Percentiles rank a stretch among this genome's conserved stretches.
These are phyloP conservation scores for Blastobotrys serpentis DNA, from an alignment of 1,139 yeast species.

Conservation along the genomic window DNA sequence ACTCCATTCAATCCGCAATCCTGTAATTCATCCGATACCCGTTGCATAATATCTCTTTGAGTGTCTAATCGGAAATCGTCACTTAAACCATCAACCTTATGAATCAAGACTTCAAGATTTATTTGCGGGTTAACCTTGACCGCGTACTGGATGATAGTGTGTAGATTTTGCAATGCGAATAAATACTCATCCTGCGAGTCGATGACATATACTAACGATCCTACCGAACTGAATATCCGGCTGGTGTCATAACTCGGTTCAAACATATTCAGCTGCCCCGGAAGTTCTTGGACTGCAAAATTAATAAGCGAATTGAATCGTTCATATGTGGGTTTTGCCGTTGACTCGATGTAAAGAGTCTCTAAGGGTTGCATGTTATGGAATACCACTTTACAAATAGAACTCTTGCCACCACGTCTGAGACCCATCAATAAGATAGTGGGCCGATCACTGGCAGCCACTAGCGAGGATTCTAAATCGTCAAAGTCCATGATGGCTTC, in stretches of 20 bases:
- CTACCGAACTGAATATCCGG: conserved; percentile 73
- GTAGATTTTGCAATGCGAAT: conserved; percentile 84
- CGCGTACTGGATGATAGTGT: conserved; percentile 86
- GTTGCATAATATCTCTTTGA: conserved; percentile 92
- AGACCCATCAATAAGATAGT: conserved; percentile 73
- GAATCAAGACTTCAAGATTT: conserved; percentile 88
- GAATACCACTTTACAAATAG: conserved; percentile 91
- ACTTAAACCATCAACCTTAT: conserved; percentile 90
- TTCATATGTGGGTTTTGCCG: conserved; percentile 74
- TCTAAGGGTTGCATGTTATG: conserved; percentile 97
- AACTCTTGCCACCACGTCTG: conserved; percentile 76
- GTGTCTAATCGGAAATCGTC: conserved; percentile 94
- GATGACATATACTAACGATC: conserved; percentile 92
- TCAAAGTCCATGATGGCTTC: conserved; percentile 21
- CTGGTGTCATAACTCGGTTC: conserved; percentile 77
- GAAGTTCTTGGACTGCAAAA: conserved; percentile 90
- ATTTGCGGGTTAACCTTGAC: conserved; percentile 81
- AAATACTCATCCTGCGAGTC: conserved; percentile 90
- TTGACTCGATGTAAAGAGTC: conserved; percentile 84
- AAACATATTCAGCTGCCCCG: conserved; percentile 88
- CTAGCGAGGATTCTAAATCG: conserved; percentile 26
- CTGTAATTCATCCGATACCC: conserved; percentile 87
- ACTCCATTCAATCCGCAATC: conserved; percentile 91
- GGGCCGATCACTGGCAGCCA: conserved; percentile 29
- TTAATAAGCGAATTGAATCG: conserved; percentile 66